A percentile compares a stretch with the other conserved stretches of the same genome.
These are phyloP conservation scores for Mycosarcoma maydis DNA, from an alignment of 1,284 basidiomycete genomes.

Conservation along the genomic window DNA sequence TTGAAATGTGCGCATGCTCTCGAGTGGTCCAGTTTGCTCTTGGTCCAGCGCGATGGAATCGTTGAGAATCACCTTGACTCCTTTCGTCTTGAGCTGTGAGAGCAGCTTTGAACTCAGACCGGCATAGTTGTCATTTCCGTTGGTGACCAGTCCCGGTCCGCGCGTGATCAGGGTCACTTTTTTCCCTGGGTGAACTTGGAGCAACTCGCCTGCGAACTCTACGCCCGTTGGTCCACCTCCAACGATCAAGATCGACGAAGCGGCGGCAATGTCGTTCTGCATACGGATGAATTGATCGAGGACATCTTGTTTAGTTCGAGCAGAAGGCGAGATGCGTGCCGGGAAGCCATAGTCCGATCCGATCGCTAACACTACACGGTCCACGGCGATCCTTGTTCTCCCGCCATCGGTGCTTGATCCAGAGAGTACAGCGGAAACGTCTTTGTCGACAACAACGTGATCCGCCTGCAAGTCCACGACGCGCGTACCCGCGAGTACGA, in stretches of 20 bases:
- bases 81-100: slow-evolving; percentile 64
- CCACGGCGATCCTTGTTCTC: slow-evolving; percentile 15
- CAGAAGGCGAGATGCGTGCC: slow-evolving; percentile 3
- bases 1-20: slow-evolving; percentile 9
- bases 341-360: slow-evolving; percentile 44
- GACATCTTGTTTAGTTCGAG: slow-evolving; percentile 19
- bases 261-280: slow-evolving; percentile 30
- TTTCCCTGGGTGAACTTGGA: slow-evolving; percentile 24
- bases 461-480: slow-evolving; percentile 19
- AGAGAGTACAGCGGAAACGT: slow-evolving; percentile 6
- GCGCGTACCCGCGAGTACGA: slow-evolving; percentile 16
- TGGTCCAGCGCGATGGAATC: slow-evolving; percentile 58
- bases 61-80: slow-evolving; percentile 43
- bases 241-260: slow-evolving; percentile 44
- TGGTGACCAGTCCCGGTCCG: slow-evolving; percentile 21
- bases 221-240: slow-evolving; percentile 69
- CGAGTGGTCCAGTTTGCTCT: slow-evolving; percentile 19
- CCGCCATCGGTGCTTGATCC: not conserved
- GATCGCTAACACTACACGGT: slow-evolving; percentile 30
- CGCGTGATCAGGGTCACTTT: slow-evolving; percentile 66
- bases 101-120: slow-evolving; percentile 40
- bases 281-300: slow-evolving; percentile 18
- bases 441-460: slow-evolving; percentile 21
- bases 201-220: slow-evolving; percentile 68
- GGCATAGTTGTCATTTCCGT: slow-evolving; percentile 32